phyloP scores from a whole-genome alignment of 2,329 filamentous ascomycete genomes.

The Sporothrix luriei region DNA sequence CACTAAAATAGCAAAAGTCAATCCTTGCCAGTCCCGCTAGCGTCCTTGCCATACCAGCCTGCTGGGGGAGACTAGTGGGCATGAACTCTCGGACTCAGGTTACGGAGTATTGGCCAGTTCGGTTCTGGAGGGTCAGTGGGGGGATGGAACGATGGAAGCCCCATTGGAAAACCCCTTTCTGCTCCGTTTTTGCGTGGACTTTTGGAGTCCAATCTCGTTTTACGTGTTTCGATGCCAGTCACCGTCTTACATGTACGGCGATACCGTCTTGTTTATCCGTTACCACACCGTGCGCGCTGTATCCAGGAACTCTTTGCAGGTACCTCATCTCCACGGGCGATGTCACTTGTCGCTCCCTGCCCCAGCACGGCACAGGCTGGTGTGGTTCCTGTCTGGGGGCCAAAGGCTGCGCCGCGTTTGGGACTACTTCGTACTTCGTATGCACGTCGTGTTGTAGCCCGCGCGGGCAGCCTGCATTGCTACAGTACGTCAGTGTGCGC shows the following conservation, averaged over 20 bases:
- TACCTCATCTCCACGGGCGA: constrained; percentile 1
- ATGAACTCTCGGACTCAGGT: constrained; percentile 1
- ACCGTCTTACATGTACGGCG: not conserved
- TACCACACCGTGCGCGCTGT: not conserved
- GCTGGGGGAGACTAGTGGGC: constrained; percentile 26
- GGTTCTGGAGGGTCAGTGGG: not conserved
- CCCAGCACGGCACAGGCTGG: not conserved
- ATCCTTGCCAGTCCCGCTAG: constrained; percentile 18
- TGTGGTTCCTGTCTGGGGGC: not conserved
- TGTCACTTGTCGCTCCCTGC: not conserved
- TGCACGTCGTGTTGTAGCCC: constrained; percentile 22
- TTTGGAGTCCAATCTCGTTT: not conserved
- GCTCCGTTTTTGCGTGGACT: constrained; percentile 10
- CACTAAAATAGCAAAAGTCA: not conserved
- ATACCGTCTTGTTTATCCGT: constrained; percentile 7
- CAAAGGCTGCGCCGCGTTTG: constrained; percentile 27
- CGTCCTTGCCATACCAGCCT: constrained; percentile 22
- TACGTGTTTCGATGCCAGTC: not conserved
- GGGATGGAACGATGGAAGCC: not conserved
- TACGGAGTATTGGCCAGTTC: not conserved
- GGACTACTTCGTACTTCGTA: not conserved
- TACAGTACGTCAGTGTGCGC: too few species aligned
- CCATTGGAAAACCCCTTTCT: not conserved
- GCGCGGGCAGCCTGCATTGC: not conserved
- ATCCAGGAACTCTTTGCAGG: not conserved